These are phyloP conservation scores for Primulina huaijiensis DNA, from an alignment of 257 asterid genomes.

Conservation along the genomic window DNA sequence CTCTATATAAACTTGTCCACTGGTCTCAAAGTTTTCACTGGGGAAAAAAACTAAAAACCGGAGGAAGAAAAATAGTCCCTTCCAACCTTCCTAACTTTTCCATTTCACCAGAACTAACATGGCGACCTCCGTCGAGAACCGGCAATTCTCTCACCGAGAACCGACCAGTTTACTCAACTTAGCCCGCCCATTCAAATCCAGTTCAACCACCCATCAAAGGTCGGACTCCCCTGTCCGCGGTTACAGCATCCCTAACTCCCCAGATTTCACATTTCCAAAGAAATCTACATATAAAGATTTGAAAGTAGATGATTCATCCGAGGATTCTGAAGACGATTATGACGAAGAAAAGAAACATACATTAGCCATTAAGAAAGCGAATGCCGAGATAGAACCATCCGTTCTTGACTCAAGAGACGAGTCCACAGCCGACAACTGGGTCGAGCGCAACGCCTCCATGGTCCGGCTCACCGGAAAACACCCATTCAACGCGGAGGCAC, in stretches of 20 bases:
- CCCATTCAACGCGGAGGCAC: constrained; percentile 95
- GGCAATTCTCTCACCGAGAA: constrained; percentile 50
- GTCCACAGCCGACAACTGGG: constrained; percentile 75
- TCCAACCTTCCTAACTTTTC: too few species aligned
- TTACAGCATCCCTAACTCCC: constrained; percentile 38
- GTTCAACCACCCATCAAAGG: constrained; percentile 29
- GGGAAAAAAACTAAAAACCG: too few species aligned
- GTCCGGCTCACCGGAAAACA: constrained; percentile 93
- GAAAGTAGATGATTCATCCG: constrained; percentile 35
- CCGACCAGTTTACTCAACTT: constrained; percentile 22
- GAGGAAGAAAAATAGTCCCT: too few species aligned
- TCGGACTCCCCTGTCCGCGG: constrained; percentile 61
- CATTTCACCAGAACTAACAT: too few species aligned
- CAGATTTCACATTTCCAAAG: constrained; percentile 19
- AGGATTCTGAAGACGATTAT: constrained; percentile 31
- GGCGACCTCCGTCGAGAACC: constrained; percentile 79
- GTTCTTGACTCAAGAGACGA: constrained; percentile 60
- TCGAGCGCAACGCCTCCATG: constrained; percentile 66
- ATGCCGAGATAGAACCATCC: constrained; percentile 66
- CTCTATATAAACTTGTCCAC: too few species aligned
- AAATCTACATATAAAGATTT: background rate
- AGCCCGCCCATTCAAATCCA: constrained; percentile 37
- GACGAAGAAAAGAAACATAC: constrained; percentile 31
- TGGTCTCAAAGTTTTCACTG: too few species aligned
- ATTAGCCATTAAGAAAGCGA: constrained; percentile 38